A percentile compares a stretch with the other conserved stretches of the same genome.
Evolutionary conservation across 169 alveolate species (phyloP).

Genomic region (Eimeria maxima): DNA sequence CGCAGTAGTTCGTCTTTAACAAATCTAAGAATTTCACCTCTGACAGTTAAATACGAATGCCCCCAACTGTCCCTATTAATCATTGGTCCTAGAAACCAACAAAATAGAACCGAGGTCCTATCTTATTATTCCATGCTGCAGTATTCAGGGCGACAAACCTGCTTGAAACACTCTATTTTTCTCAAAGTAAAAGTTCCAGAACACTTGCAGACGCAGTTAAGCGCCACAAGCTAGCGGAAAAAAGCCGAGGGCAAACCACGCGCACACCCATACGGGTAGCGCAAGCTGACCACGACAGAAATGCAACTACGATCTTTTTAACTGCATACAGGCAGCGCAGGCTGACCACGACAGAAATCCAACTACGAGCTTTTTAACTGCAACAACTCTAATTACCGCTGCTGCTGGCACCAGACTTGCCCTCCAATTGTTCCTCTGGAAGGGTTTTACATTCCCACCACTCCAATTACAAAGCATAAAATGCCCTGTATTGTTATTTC

Average conservation of each 20-base stretch:
- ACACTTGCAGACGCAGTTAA: slow-evolving; percentile 32
- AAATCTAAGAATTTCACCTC: slow-evolving; percentile 96
- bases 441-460: slow-evolving; percentile 93
- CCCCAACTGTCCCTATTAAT: slow-evolving; percentile 95
- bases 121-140: slow-evolving; percentile 90
- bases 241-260: neutral
- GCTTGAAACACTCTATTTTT: slow-evolving; percentile 96
- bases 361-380: slow-evolving; percentile 95
- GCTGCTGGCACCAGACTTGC: slow-evolving; percentile 98
- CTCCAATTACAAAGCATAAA: slow-evolving; percentile 92
- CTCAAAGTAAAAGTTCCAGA: slow-evolving; percentile 87
- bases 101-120: slow-evolving; percentile 68
- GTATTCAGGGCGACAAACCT: slow-evolving; percentile 92
- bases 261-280: slow-evolving; percentile 21
- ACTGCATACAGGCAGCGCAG: slow-evolving; percentile 68
- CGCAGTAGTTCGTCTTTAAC: slow-evolving; percentile 95
- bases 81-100: slow-evolving; percentile 83
- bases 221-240: slow-evolving; percentile 15
- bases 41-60: slow-evolving; percentile 95
- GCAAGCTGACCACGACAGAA: slow-evolving; percentile 1
- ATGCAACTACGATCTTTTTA: slow-evolving; percentile 93
- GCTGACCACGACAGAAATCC: slow-evolving; percentile 25
- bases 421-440: slow-evolving; percentile 94
- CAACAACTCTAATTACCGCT: too few species aligned
- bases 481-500: slow-evolving; percentile 94